Base-by-base conservation (phyloP, 2,329 filamentous ascomycete species). In the Chaetomium sp. region DNA sequence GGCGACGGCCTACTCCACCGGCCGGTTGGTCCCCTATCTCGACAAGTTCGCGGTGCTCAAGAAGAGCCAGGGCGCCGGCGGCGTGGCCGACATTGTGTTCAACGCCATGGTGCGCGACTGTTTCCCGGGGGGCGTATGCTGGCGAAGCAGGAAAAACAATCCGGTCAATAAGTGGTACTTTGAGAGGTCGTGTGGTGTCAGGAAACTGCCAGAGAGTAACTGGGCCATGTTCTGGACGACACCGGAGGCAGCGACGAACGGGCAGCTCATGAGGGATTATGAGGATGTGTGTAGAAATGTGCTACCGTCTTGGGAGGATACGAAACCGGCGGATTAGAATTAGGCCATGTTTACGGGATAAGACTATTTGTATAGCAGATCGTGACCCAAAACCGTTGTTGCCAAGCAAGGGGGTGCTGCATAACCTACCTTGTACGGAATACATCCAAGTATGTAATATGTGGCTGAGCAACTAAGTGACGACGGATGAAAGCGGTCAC, bases 201-300 rank as follows among this genome's bases (percentile, higher is more conserved):
- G 89, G 83, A 95, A 96, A 78, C 79, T 99, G 45, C 82, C 85
- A 0, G 87, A 85, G n/a, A 91, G 86, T 54, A 89, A 93, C 70
- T 99, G 95, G 95, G 92, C 93, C 3, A 97, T 98, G 93, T 99
- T 99, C 74, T 99, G 95, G 93, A 99, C 95, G 1, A 95, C 90
- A 1, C 82, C 85, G 0, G 85, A 86, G 55, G 81, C 89, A 63
- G 79, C 86, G 51, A 78, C 85, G 55, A 82, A 84, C 65, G 78
- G 81, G 42, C 77, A 81, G 65, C 81, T 78, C 56, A 85, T 92
- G 67, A 75, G 76, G 65, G 90, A 93, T 74, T 93, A 93, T 72
- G 89, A 92, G 74, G 83, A 83, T 60, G 90, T 93, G n/a, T 93
- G 90, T 74, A 83, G 89, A 62, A 77, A 78, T 16, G 82, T 90